Evolutionary conservation across 176 grass and related monocot species (phyloP), one percentile per base, ranked within the genome.

Genomic region (Carex parvula): DNA sequence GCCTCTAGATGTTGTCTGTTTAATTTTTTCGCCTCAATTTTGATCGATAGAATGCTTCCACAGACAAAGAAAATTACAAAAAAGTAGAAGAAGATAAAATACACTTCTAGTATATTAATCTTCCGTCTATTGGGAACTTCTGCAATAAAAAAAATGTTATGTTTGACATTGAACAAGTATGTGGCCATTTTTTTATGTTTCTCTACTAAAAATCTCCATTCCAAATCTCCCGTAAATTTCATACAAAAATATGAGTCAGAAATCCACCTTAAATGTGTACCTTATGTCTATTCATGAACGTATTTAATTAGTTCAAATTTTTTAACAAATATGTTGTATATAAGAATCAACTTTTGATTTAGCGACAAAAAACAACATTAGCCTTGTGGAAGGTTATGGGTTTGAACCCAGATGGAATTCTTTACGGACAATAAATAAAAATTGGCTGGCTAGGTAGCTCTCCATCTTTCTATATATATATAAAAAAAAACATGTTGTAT

Each of bases 81-180:
- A 29, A 67, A 86, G 33, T 26, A 69, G 32, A 55, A 35, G 16
- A 69, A 24, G 2, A 67, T 56, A 56, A 44, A 86, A 80, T 63
- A 50, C 4, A 64, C 16, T 79, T 58, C n/a, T 52, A 68, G 67
- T 67, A 82, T 65, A 26, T 64, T 10, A 82, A 48, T 54, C 46
- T 35, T 83, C 64, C 59, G 42, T 81, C 79, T 4, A 55, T 17
- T 83, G n/a, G 73, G 26, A 76, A 55, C 50, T 77, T 56, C 5
- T 77, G 21, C 32, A 77, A 77, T 56, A 56, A 77, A 77, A 29
- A n/a, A 77, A 56, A 22, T 77, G 73, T 30, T 30, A 22, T 50
- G 9, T 64, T n/a, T 81, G 79, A 83, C 80, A 41, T 83, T 67
- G 80, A 83, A 65, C 80, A 83, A 20, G 80, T 83, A 62, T 83